Evolutionary conservation across 2,329 filamentous ascomycete genomes (phyloP).

Genomic region (Byssothecium circinans): DNA sequence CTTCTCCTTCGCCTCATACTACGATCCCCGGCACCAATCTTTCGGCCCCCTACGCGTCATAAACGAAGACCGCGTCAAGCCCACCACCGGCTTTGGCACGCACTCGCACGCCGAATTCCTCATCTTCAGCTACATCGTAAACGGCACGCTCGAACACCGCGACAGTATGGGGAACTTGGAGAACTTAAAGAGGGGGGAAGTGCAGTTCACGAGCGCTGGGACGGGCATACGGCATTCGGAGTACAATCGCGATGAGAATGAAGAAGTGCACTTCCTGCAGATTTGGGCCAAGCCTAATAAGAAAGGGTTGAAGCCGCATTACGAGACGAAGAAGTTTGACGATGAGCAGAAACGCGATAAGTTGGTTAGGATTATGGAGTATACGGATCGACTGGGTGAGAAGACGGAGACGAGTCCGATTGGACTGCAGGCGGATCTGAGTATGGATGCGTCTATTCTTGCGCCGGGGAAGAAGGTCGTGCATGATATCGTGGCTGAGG

Average conservation of each 20-base stretch:
- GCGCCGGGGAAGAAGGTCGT: slow-evolving; percentile 65
- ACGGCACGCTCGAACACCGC: slow-evolving; percentile 82
- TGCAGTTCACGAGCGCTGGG: slow-evolving; percentile 89
- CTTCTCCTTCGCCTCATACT: slow-evolving; percentile 77
- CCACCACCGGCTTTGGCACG: slow-evolving; percentile 76
- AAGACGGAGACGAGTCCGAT: slow-evolving; percentile 67
- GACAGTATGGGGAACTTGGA: slow-evolving; percentile 74
- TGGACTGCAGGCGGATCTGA: slow-evolving; percentile 80
- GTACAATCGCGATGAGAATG: slow-evolving; percentile 71
- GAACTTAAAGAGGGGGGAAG: slow-evolving; percentile 77
- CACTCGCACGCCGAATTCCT: slow-evolving; percentile 85
- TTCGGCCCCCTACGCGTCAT: slow-evolving; percentile 81
- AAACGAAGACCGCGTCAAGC: slow-evolving; percentile 82
- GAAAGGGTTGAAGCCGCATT: slow-evolving; percentile 69
- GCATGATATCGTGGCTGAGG: slow-evolving; percentile 70
- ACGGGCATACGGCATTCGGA: slow-evolving; percentile 79
- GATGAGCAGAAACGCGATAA: slow-evolving; percentile 72
- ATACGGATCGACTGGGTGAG: slow-evolving; percentile 64
- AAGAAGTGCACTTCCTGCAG: slow-evolving; percentile 81
- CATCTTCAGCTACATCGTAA: slow-evolving; percentile 87
- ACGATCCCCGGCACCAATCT: slow-evolving; percentile 65
- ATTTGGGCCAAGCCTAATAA: slow-evolving; percentile 86
- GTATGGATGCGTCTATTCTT: slow-evolving; percentile 79
- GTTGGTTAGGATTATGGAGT: slow-evolving; percentile 76
- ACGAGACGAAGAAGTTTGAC: slow-evolving; percentile 72